These are phyloP conservation scores for Globisporangium parvum DNA, from an alignment of 352 stramenopile species.

Conservation along the genomic window DNA sequence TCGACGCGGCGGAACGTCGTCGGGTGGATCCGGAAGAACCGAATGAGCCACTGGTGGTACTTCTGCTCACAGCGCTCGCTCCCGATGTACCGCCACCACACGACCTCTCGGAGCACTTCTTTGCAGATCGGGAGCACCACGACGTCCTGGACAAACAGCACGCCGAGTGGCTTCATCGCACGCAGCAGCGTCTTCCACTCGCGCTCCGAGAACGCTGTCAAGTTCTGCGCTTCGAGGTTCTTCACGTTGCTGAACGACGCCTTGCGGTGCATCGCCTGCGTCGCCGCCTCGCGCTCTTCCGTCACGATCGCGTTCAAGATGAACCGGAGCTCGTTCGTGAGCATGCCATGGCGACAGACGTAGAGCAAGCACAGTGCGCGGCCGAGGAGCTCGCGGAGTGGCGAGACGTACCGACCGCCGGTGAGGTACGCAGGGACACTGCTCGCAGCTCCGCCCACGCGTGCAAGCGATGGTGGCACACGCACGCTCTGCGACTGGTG, in stretches of 20 bases:
- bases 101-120: slow-evolving; percentile 80
- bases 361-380: slow-evolving; percentile 84
- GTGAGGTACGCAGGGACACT: slow-evolving; percentile 51
- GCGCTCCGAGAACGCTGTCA: slow-evolving; percentile 54
- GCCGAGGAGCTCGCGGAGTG: slow-evolving; percentile 67
- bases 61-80: slow-evolving; percentile 59
- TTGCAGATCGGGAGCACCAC: slow-evolving; percentile 86
- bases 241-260: slow-evolving; percentile 24
- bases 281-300: slow-evolving; percentile 23
- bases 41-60: slow-evolving; percentile 82
- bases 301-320: slow-evolving; percentile 59
- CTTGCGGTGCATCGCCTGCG: slow-evolving; percentile 20
- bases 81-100: slow-evolving; percentile 85
- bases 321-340: slow-evolving; percentile 82
- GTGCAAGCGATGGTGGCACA: background rate
- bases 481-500: slow-evolving; percentile 3
- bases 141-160: slow-evolving; percentile 82
- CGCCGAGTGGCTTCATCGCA: slow-evolving; percentile 59
- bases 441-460: background rate
- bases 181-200: slow-evolving; percentile 71
- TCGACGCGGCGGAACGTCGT: slow-evolving; percentile 77
- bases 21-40: slow-evolving; percentile 77
- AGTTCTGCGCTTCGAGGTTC: slow-evolving; percentile 19
- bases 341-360: slow-evolving; percentile 83
- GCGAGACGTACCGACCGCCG: slow-evolving; percentile 41